Evolutionary conservation across 176 grass and related monocot genomes (phyloP).

Genomic region (Cocos nucifera): DNA sequence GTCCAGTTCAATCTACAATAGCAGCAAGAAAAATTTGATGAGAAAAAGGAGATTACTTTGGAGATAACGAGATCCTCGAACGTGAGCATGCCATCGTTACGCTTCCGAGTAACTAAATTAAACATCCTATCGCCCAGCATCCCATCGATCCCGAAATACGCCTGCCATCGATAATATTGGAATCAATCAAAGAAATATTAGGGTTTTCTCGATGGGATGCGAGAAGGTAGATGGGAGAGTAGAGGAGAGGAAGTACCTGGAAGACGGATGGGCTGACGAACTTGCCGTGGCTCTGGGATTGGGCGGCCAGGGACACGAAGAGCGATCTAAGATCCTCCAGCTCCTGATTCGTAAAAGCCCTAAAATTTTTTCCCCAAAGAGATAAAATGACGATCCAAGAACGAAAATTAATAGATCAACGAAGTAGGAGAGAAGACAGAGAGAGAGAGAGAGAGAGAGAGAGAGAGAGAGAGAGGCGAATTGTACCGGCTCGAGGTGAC

Average conservation of each 20-base stretch:
- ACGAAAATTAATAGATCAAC: neutral
- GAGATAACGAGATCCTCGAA: constrained; percentile 61
- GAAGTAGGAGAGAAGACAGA: neutral
- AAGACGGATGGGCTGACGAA: constrained; percentile 61
- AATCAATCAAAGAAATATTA: no score
- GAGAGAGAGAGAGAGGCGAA: neutral
- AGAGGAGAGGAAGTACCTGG: constrained; percentile 28
- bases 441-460: neutral
- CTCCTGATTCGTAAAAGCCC: constrained; percentile 85
- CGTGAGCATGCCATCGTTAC: constrained; percentile 47
- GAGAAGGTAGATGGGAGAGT: no score
- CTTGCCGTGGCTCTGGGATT: constrained; percentile 45
- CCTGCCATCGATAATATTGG: constrained; percentile 17
- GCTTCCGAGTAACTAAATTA: constrained; percentile 46
- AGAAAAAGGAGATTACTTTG: constrained; percentile 42
- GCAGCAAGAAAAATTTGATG: no score
- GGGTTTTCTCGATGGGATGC: no score
- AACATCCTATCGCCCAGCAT: constrained; percentile 53
- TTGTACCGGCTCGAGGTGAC: constrained; percentile 43
- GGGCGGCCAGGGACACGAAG: constrained; percentile 51
- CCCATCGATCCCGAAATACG: constrained; percentile 55
- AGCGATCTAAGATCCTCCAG: constrained; percentile 51
- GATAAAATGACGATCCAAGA: no score
- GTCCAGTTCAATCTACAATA: no score
- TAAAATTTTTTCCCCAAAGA: neutral